Percentiles rank a stretch among this genome's conserved stretches.
These are phyloP conservation scores for Pythium utonaiense DNA, from an alignment of 352 stramenopile genomes.

Conservation along the genomic window DNA sequence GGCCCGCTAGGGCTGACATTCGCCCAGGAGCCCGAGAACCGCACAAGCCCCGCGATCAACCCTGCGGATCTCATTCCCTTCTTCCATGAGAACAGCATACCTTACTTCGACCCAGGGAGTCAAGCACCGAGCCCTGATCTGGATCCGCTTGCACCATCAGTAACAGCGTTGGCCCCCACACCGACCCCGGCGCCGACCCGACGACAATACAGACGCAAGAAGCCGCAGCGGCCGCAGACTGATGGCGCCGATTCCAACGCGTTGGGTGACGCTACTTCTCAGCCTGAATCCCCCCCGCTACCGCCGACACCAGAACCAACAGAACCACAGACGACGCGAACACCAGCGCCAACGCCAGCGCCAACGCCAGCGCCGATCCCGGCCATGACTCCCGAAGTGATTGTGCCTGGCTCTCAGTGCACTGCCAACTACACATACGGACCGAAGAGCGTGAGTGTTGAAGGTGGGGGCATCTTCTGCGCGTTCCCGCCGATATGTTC, in stretches of 20 bases:
- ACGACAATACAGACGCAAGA: background rate
- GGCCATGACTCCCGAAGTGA: background rate
- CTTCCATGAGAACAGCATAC: background rate
- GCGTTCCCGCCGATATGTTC: slow-evolving; percentile 13
- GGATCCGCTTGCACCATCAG: slow-evolving; percentile 1
- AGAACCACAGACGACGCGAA: background rate
- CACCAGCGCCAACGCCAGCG: background rate
- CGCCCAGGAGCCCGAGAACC: background rate
- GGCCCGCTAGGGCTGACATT: background rate
- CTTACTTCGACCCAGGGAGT: background rate
- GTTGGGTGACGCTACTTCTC: too few species aligned
- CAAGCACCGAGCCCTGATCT: background rate
- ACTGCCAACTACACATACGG: slow-evolving; percentile 1
- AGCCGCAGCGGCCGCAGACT: background rate
- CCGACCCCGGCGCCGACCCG: background rate
- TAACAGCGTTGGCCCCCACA: background rate
- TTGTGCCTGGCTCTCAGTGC: slow-evolving; percentile 1
- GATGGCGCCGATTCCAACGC: background rate
- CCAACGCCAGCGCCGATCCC: background rate
- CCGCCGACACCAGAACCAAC: background rate
- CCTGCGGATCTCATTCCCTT: background rate
- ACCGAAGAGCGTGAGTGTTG: slow-evolving; percentile 14
- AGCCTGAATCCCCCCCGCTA: background rate
- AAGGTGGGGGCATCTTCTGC: slow-evolving; percentile 21
- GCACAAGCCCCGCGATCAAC: background rate